phyloP scores from a whole-genome alignment of 31 red algal genomes.

The Porphyra umbilicalis region DNA sequence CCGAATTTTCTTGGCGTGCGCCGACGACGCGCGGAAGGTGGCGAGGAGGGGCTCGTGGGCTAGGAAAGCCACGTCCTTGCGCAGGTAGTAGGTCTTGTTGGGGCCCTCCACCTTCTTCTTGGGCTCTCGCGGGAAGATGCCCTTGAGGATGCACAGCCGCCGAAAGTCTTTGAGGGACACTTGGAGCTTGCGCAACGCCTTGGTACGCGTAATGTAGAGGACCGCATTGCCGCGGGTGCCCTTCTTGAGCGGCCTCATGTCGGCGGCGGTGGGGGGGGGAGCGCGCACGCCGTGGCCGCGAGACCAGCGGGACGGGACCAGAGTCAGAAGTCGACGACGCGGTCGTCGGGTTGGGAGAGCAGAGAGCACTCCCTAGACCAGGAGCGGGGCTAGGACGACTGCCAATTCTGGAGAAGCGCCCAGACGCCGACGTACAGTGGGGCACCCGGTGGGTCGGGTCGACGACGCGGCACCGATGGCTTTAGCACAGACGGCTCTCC shows the following conservation, averaged over 20 bases:
- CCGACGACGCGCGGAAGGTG: slow-evolving; percentile 62
- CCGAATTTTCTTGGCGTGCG: slow-evolving; percentile 56
- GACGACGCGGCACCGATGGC: no score
- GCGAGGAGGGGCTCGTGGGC: slow-evolving; percentile 86
- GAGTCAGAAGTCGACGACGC: no score
- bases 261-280: background rate
- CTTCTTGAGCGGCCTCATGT: slow-evolving; percentile 84
- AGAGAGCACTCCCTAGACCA: no score
- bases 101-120: slow-evolving; percentile 81
- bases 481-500: no score
- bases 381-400: no score
- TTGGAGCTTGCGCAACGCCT: slow-evolving; percentile 87
- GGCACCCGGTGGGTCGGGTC: no score
- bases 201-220: slow-evolving; percentile 77
- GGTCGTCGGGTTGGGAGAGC: no score
- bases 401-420: no score
- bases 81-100: slow-evolving; percentile 89
- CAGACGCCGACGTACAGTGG: no score
- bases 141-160: slow-evolving; percentile 94
- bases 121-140: slow-evolving; percentile 87
- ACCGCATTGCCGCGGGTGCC: slow-evolving; percentile 74
- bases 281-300: no score
- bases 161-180: slow-evolving; percentile 75
- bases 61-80: slow-evolving; percentile 91
- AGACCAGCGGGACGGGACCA: no score